phyloP scores from a whole-genome alignment of 805 yeast species.

The Suhomyces sp. region DNA sequence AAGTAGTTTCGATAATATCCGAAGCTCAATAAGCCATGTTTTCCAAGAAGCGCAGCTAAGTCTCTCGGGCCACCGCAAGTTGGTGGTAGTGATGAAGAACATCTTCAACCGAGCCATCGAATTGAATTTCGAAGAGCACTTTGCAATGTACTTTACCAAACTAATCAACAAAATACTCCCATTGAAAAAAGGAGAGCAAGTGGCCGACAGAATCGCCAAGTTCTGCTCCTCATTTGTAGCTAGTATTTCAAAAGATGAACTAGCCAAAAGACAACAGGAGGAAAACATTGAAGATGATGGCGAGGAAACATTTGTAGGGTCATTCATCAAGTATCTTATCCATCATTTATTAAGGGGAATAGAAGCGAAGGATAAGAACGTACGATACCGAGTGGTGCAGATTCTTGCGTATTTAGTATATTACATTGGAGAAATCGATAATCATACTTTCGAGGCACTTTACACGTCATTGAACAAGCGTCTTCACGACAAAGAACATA shows the following conservation, averaged over 20 bases:
- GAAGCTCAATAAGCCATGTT: constrained; percentile 54
- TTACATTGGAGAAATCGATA: constrained; percentile 71
- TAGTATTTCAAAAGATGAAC: constrained; percentile 39
- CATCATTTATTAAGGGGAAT: constrained; percentile 74
- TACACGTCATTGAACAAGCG: constrained; percentile 60
- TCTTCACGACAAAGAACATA: constrained; percentile 70
- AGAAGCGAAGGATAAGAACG: constrained; percentile 71
- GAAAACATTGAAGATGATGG: constrained; percentile 32
- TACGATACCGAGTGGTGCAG: constrained; percentile 78
- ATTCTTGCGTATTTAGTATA: constrained; percentile 68
- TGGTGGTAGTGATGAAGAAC: constrained; percentile 58
- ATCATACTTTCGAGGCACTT: constrained; percentile 62
- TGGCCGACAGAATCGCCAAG: constrained; percentile 75
- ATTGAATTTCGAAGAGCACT: constrained; percentile 53
- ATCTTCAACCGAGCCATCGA: constrained; percentile 55
- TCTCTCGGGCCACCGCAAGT: constrained; percentile 73
- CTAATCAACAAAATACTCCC: constrained; percentile 64
- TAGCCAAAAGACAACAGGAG: constrained; percentile 15
- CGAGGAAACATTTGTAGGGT: constrained; percentile 39
- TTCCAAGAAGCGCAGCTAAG: constrained; percentile 80
- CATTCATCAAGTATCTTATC: constrained; percentile 59
- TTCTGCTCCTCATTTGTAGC: constrained; percentile 60
- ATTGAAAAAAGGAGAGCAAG: constrained; percentile 63
- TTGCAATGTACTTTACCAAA: constrained; percentile 57
- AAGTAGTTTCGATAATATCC: constrained; percentile 21